Conservation (phyloP, 768 basidiomycete genomes). For the Russula sp. region DNA sequence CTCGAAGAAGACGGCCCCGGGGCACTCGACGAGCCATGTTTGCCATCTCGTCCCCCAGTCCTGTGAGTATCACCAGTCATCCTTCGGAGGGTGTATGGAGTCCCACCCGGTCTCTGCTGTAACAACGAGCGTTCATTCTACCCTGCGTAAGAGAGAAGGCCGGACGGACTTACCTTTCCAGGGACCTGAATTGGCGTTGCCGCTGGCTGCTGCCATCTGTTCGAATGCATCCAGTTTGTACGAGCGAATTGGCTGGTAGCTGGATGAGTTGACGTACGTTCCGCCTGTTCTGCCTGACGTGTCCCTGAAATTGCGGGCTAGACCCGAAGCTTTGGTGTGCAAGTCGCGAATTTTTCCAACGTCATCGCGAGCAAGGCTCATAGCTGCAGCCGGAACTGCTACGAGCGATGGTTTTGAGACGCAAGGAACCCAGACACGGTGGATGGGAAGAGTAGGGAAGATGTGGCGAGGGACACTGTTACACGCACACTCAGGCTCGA, state of each 20-base stretch:
- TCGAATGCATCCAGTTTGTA: not conserved
- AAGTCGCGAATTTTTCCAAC: not conserved
- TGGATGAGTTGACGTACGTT: not conserved
- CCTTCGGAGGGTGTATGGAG: constrained; percentile 6
- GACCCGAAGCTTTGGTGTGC: not conserved
- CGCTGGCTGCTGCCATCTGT: not conserved
- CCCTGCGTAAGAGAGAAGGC: not conserved
- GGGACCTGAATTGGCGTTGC: constrained; percentile 5
- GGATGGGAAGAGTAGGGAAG: not conserved
- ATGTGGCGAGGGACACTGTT: not conserved
- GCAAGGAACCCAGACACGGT: not conserved
- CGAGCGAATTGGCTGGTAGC: not conserved
- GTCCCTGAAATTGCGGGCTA: constrained; percentile 2
- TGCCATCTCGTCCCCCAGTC: not conserved
- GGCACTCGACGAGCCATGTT: not conserved
- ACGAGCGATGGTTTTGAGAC: not conserved
- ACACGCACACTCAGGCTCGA: not conserved
- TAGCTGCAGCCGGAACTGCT: not conserved
- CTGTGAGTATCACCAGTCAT: not conserved
- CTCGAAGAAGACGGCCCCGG: not conserved
- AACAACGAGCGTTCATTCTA: not conserved
- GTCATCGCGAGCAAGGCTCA: constrained; percentile 9
- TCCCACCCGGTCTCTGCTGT: not conserved
- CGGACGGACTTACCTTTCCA: constrained; percentile 1
- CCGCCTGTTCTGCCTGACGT: constrained; percentile 4